Evolutionary conservation across 805 yeast genomes (phyloP).

Genomic region (Clavispora santaluciae): DNA sequence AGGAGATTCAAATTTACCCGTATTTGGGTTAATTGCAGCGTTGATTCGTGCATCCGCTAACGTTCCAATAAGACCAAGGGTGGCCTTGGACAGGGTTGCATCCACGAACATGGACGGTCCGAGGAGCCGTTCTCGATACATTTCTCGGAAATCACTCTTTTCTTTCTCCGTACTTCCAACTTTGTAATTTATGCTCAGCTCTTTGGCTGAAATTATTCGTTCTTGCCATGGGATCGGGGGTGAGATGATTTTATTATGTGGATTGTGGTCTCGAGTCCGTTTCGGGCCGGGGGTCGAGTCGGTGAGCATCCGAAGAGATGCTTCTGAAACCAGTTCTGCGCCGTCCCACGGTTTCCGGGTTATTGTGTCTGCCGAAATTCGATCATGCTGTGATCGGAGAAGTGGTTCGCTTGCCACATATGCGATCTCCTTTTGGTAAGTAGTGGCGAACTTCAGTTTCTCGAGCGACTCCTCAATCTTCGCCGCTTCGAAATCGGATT

Average conservation of each 20-base stretch:
- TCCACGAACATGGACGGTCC: constrained; percentile 51
- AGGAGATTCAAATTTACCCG: constrained; percentile 64
- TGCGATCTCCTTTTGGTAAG: constrained; percentile 15
- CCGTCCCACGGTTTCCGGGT: constrained; percentile 11
- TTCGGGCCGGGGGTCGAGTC: constrained; percentile 14
- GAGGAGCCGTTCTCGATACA: constrained; percentile 59
- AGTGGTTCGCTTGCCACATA: constrained; percentile 27
- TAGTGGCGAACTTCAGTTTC: neutral
- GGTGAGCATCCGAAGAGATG: constrained; percentile 12
- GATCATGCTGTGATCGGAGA: constrained; percentile 3
- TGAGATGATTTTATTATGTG: constrained; percentile 14
- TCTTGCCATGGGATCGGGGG: constrained; percentile 24
- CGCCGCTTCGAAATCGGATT: neutral
- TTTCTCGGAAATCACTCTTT: constrained; percentile 46
- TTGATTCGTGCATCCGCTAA: constrained; percentile 74
- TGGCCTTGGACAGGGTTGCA: constrained; percentile 36
- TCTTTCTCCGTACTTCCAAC: constrained; percentile 37
- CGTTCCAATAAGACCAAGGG: constrained; percentile 52
- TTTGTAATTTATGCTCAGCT: constrained; percentile 59
- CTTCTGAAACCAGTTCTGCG: constrained; percentile 8
- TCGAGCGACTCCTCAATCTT: constrained; percentile 4
- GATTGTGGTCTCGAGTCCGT: constrained; percentile 6
- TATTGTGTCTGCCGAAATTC: constrained; percentile 5
- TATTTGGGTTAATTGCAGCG: constrained; percentile 53
- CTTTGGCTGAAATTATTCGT: constrained; percentile 58